phyloP scores from a whole-genome alignment of 2,329 filamentous ascomycete species.

The Scleromitrula shiraiana region DNA sequence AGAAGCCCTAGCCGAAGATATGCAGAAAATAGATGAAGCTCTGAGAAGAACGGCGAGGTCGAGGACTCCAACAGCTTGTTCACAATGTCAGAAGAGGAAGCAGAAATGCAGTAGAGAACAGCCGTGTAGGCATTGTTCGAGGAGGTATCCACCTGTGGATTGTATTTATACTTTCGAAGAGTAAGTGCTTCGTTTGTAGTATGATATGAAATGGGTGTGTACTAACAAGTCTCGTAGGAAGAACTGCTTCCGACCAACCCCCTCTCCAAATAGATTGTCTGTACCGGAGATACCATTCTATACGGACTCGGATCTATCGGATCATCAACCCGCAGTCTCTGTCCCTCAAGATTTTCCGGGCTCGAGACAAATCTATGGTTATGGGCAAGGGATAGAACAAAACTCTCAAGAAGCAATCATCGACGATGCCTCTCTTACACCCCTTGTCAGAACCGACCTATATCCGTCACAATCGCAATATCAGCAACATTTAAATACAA shows the following conservation, averaged over 20 bases:
- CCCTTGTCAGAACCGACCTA: neutral
- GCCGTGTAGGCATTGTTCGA: conserved; percentile 10
- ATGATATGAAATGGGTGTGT: neutral
- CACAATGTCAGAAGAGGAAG: conserved; percentile 9
- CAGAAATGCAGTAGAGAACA: conserved; percentile 9
- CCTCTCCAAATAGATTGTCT: neutral
- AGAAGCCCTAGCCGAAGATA: conserved; percentile 1
- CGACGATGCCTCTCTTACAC: neutral
- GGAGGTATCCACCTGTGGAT: conserved; percentile 8
- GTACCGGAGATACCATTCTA: neutral
- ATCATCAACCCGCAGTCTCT: neutral
- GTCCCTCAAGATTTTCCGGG: neutral
- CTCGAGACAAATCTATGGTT: neutral
- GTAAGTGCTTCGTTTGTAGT: neutral
- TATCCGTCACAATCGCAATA: neutral
- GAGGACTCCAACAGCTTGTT: conserved; percentile 6
- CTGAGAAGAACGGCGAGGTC: conserved; percentile 1
- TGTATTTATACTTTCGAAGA: conserved; percentile 6
- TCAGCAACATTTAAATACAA: neutral
- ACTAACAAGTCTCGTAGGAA: neutral
- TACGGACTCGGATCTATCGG: neutral
- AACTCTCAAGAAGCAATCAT: neutral
- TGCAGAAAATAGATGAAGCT: conserved; percentile 10
- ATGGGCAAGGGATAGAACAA: neutral
- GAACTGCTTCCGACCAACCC: neutral